Base-by-base conservation (phyloP, 2,329 filamentous ascomycete species). In the Ophiocordyceps australis region DNA sequence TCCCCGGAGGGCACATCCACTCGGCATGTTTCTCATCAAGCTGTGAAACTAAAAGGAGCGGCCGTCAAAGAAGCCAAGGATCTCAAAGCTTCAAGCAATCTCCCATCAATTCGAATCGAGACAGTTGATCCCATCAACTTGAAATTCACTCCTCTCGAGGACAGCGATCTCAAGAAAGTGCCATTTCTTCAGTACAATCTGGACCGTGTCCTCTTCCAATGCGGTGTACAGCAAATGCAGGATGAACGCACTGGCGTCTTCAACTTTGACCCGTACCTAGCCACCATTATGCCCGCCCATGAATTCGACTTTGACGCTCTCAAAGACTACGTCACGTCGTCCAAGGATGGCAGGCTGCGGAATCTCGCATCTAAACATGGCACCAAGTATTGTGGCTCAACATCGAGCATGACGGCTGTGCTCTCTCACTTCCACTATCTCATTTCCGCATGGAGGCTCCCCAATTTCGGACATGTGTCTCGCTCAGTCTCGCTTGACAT, bases 261-360 rank as follows among this genome's bases (percentile, higher is more conserved):
- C 62, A 98, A 98, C 46, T 98, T 98, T 40, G 86, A 98, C 43
- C 89, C 91, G 0, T 94, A 94, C 42, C 63, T 98, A 13, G 71
- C 83, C 32, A 73, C 72, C 27, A 91, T 98, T 39, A 95, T 95
- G 82, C 85, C 89, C 3, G 74, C 89, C 11, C 59, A 68, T 3
- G 81, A 98, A 42, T 98, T 98, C 42, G 81, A 98, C 42, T 98
- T 92, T 47, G 66, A 79, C 30, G 74, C 82, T 4, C 51, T 98
- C 28, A 81, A 79, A 46, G 64, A 74, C 34, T 98, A 93, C 48
- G 72, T 93, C 35, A 94, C 85, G 0, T 94, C 89, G 1, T 95
- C 86, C 8, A 74, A 79, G 44, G 89, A 98, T 43, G 50, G 54
- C 5, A 69, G 62, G 5, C 59, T 98, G 9, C 63, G 74, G n/a